phyloP scores from a whole-genome alignment of 2,329 filamentous ascomycete genomes.

The Colletotrichum destructivum region DNA sequence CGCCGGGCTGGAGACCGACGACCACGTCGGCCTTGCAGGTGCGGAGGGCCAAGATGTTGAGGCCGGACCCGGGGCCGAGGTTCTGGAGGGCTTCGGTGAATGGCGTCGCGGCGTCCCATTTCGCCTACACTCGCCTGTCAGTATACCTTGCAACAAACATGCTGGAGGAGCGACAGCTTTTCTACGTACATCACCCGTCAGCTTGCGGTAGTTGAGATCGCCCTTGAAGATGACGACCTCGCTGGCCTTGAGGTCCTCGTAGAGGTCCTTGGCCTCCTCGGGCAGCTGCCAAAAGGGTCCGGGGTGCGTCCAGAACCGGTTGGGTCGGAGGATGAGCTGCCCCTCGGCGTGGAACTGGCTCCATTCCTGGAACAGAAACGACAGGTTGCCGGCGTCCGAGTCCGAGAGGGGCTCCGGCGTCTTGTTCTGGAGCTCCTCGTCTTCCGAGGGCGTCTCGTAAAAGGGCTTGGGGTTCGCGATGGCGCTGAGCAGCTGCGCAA shows the following conservation, averaged over 20 bases:
- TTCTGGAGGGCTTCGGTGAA: conserved; percentile 90
- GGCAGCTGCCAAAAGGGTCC: conserved; percentile 94
- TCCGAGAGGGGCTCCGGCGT: conserved; percentile 75
- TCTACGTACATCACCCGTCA: conserved; percentile 82
- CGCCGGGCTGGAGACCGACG: conserved; percentile 85
- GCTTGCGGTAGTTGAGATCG: conserved; percentile 95
- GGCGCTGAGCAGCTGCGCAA: conserved; percentile 83
- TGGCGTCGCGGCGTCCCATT: conserved; percentile 89
- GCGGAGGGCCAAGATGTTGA: conserved; percentile 88
- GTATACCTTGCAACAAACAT: neutral
- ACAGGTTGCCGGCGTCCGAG: conserved; percentile 76
- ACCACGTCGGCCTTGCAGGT: conserved; percentile 98
- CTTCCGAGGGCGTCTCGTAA: conserved; percentile 82
- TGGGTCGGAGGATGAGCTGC: conserved; percentile 85
- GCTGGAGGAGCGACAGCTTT: conserved; percentile 51
- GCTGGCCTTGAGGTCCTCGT: conserved; percentile 83
- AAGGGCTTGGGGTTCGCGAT: conserved; percentile 84
- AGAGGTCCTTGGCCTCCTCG: conserved; percentile 74
- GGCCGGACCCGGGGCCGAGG: conserved; percentile 83
- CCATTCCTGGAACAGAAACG: conserved; percentile 88
- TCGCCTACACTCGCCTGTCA: conserved; percentile 62
- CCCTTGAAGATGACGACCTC: conserved; percentile 97
- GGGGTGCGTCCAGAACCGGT: conserved; percentile 90
- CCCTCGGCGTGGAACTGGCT: conserved; percentile 85
- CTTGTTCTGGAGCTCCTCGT: conserved; percentile 71